These are phyloP conservation scores for Cylindrotheca closterium DNA, from an alignment of 108 stramenopile species.

Conservation along the genomic window DNA sequence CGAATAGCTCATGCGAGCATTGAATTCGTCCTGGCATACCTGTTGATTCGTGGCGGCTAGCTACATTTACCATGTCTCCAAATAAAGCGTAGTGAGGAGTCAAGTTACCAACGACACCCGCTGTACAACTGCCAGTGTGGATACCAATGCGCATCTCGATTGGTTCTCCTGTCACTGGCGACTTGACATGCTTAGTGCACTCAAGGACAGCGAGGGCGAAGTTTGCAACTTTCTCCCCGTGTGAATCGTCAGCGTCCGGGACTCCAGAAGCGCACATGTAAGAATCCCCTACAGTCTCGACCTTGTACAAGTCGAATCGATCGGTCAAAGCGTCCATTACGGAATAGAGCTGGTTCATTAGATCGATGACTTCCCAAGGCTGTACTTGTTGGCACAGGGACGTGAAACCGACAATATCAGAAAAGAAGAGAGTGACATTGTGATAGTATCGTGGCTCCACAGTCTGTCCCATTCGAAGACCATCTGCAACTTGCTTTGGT, in stretches of 20 bases:
- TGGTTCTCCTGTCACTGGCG: conserved; percentile 16
- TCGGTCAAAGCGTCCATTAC: conserved; percentile 38
- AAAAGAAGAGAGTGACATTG: conserved; percentile 23
- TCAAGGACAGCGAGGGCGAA: conserved; percentile 40
- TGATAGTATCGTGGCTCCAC: conserved; percentile 31
- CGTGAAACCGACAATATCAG: conserved; percentile 43
- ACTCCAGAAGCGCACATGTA: conserved; percentile 29
- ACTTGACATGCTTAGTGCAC: conserved; percentile 23
- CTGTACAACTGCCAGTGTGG: too few species aligned
- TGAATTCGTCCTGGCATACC: too few species aligned
- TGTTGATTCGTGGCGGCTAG: too few species aligned
- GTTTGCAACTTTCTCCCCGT: conserved; percentile 45
- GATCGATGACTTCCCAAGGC: conserved; percentile 47
- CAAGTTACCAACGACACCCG: too few species aligned
- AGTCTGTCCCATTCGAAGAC: conserved; percentile 20
- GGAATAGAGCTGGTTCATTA: conserved; percentile 46
- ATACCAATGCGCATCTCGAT: too few species aligned
- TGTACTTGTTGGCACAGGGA: conserved; percentile 26
- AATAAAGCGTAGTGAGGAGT: too few species aligned
- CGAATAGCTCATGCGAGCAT: too few species aligned
- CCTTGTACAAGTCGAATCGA: conserved; percentile 32
- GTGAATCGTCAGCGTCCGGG: conserved; percentile 35
- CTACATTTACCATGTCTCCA: too few species aligned
- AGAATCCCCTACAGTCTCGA: conserved; percentile 3
- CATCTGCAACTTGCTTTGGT: neutral